These are phyloP conservation scores for Alternaria brassicicola DNA, from an alignment of 2,329 filamentous ascomycete species.

Conservation along the genomic window DNA sequence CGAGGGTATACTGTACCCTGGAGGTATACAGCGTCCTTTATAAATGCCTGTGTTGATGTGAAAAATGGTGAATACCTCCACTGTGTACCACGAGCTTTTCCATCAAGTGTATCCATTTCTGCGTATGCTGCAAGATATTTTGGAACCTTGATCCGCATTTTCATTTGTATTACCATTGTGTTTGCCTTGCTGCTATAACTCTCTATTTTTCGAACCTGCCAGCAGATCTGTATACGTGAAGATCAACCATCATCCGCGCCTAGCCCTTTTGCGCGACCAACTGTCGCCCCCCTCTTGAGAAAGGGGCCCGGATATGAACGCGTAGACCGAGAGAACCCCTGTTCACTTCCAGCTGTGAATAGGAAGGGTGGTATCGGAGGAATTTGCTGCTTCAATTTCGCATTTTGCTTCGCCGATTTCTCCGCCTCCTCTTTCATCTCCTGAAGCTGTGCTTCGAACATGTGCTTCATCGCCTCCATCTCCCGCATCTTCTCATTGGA, in stretches of 20 bases:
- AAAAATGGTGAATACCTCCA: neutral
- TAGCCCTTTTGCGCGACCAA: conserved; percentile 1
- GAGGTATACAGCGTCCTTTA: neutral
- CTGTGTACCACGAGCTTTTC: neutral
- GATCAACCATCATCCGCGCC: neutral
- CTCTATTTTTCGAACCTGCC: neutral
- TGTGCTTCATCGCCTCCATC: neutral
- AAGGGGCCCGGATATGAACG: neutral
- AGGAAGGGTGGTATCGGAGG: neutral
- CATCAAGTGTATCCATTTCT: too few relatives aligned
- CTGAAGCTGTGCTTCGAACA: neutral
- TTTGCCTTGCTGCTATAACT: neutral
- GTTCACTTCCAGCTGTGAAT: neutral
- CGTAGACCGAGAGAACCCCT: neutral
- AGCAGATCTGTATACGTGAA: neutral
- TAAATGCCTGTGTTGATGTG: neutral
- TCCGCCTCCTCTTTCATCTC: neutral
- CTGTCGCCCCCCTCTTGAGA: neutral
- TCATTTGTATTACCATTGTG: neutral
- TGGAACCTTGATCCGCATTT: neutral
- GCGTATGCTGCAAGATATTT: neutral
- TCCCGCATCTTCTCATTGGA: neutral
- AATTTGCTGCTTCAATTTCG: neutral
- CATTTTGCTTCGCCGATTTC: neutral
- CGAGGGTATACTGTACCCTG: neutral